phyloP scores from a whole-genome alignment of 306 rosid genomes.

The Fragaria ananassa region DNA sequence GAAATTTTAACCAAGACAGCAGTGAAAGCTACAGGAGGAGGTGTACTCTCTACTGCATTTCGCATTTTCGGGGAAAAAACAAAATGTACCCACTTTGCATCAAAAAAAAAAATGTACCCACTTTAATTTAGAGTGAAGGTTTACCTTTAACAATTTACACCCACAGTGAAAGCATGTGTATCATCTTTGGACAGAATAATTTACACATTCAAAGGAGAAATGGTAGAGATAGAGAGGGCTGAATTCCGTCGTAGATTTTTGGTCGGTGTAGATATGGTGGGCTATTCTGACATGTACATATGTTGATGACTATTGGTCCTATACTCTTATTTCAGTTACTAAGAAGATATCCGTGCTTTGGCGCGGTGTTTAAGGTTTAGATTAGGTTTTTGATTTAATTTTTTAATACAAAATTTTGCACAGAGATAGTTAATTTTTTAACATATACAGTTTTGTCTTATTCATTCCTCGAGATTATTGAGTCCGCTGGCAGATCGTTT shows the following conservation, averaged over 20 bases:
- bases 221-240: background rate
- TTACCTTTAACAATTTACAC: background rate
- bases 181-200: background rate
- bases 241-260: background rate
- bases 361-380: too few species aligned
- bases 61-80: background rate
- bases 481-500: too few species aligned
- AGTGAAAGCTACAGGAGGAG: background rate
- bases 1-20: background rate
- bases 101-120: too few species aligned
- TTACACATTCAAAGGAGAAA: background rate
- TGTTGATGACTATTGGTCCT: background rate
- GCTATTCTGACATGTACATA: background rate
- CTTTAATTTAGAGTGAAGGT: background rate
- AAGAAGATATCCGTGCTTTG: too few species aligned
- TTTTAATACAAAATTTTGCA: too few species aligned
- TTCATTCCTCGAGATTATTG: too few species aligned
- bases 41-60: background rate
- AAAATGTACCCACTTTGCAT: background rate
- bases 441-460: too few species aligned
- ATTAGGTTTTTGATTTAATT: too few species aligned
- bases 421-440: too few species aligned
- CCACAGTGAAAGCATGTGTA: background rate
- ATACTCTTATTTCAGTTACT: too few species aligned
- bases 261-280: background rate